phyloP scores from a whole-genome alignment of 2,329 filamentous ascomycete species.

The Hymenoscyphus occultus region DNA sequence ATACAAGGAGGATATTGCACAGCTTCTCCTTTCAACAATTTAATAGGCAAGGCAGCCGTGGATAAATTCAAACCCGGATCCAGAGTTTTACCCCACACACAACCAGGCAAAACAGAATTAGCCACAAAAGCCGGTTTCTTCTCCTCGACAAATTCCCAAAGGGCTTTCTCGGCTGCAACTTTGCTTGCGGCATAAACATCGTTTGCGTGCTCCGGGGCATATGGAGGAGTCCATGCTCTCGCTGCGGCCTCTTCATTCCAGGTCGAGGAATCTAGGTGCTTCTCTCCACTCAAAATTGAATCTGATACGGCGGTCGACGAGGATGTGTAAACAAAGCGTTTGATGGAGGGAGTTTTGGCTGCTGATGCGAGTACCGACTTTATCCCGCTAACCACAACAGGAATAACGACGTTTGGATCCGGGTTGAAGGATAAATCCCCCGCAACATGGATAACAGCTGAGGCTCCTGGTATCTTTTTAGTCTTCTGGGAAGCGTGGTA shows the following conservation, averaged over 20 bases:
- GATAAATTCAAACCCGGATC: background rate
- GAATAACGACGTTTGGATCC: conserved; percentile 43
- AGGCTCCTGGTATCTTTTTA: conserved; percentile 19
- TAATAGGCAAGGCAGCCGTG: background rate
- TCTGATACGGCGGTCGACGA: conserved; percentile 31
- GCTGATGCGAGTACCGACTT: conserved; percentile 39
- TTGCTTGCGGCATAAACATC: conserved; percentile 42
- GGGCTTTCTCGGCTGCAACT: conserved; percentile 37
- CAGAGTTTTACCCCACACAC: conserved; percentile 18
- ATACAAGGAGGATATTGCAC: background rate
- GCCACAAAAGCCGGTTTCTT: conserved; percentile 32
- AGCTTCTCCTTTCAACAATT: background rate
- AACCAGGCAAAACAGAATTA: conserved; percentile 30
- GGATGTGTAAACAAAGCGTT: conserved; percentile 42
- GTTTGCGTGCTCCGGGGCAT: conserved; percentile 17
- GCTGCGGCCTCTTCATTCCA: conserved; percentile 40
- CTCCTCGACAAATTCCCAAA: conserved; percentile 41
- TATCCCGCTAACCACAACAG: conserved; percentile 34
- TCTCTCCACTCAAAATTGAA: conserved; percentile 24
- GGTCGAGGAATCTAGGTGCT: conserved; percentile 29
- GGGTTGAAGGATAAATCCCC: conserved; percentile 36
- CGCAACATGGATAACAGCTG: conserved; percentile 41
- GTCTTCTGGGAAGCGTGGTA: background rate
- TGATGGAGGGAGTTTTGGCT: conserved; percentile 35
- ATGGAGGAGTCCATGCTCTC: conserved; percentile 40